A percentile compares a stretch with the other conserved stretches of the same genome.
phyloP scores from a whole-genome alignment of 768 basidiomycete genomes.

The Rhodotorula toruloides region DNA sequence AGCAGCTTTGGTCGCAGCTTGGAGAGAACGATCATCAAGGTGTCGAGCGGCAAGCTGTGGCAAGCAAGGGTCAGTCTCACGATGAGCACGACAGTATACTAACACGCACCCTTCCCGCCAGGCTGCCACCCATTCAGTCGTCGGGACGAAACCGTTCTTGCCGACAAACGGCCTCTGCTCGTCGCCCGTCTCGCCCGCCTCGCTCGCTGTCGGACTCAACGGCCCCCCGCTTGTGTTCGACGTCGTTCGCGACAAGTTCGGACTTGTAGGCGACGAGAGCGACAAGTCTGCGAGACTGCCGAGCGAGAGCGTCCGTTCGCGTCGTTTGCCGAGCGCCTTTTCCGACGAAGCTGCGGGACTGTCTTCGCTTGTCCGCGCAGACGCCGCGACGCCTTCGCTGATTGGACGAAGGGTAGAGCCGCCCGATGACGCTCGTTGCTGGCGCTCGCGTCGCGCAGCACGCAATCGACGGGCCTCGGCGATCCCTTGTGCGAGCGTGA shows the following conservation, averaged over 20 bases:
- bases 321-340: slow-evolving; percentile 88
- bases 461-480: slow-evolving; percentile 66
- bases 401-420: not conserved
- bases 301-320: slow-evolving; percentile 52
- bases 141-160: slow-evolving; percentile 86
- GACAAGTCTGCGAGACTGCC: slow-evolving; percentile 10
- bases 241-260: not conserved
- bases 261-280: slow-evolving; percentile 8
- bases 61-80: not conserved
- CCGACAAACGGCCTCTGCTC: slow-evolving; percentile 53
- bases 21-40: slow-evolving; percentile 76
- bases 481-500: slow-evolving; percentile 78
- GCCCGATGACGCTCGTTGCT: not conserved
- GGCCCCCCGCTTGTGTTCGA: not conserved
- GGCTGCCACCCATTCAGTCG: slow-evolving; percentile 80
- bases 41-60: slow-evolving; percentile 70
- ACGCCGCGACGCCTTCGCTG: not conserved
- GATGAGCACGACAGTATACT: not conserved
- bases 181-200: not conserved
- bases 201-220: slow-evolving; percentile 3
- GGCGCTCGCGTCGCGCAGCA: slow-evolving; percentile 34
- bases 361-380: slow-evolving; percentile 22
- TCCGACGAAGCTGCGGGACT: slow-evolving; percentile 56
- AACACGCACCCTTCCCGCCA: slow-evolving; percentile 71
- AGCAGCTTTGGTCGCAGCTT: slow-evolving; percentile 53